Evolutionary conservation across 768 basidiomycete species (phyloP).

Genomic region (Panus rudis): DNA sequence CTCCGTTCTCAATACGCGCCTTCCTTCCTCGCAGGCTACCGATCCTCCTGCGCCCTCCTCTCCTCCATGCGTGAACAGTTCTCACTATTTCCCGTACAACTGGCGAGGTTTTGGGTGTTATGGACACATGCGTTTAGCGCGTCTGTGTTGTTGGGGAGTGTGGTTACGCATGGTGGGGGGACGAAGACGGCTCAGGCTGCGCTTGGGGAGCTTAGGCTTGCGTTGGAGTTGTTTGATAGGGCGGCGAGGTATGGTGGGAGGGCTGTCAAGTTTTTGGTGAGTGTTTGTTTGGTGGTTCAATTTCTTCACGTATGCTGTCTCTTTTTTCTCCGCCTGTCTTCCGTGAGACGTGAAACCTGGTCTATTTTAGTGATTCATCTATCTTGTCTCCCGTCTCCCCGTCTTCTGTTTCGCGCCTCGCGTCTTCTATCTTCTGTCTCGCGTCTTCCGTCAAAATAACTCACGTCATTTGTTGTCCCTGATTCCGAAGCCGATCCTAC

Average conservation of each 20-base stretch:
- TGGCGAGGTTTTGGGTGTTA: conserved; percentile 54
- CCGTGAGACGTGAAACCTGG: no score
- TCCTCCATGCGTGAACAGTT: conserved; percentile 39
- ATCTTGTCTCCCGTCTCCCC: no score
- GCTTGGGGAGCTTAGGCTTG: conserved; percentile 53
- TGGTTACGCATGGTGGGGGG: conserved; percentile 60
- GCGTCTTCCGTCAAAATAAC: no score
- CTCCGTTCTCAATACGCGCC: conserved; percentile 64
- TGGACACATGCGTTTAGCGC: conserved; percentile 52
- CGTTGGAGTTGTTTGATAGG: conserved; percentile 56
- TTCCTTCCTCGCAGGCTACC: conserved; percentile 65
- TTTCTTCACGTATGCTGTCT: background rate
- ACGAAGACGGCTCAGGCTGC: conserved; percentile 70
- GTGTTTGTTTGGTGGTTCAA: conserved; percentile 16
- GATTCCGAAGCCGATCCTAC: conserved; percentile 52
- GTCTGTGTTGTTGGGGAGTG: conserved; percentile 60
- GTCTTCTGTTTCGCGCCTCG: no score
- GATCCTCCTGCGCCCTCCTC: conserved; percentile 66
- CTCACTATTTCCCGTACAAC: conserved; percentile 51
- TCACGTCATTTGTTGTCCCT: no score
- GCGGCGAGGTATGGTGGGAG: conserved; percentile 60
- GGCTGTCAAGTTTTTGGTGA: conserved; percentile 62
- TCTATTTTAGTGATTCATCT: conserved; percentile 2
- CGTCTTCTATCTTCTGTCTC: no score
- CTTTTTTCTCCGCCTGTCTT: background rate